Percentiles rank a stretch among this genome's conserved stretches.
Conservation (phyloP, 1,284 basidiomycete genomes). For the Fereydounia khargensis region DNA sequence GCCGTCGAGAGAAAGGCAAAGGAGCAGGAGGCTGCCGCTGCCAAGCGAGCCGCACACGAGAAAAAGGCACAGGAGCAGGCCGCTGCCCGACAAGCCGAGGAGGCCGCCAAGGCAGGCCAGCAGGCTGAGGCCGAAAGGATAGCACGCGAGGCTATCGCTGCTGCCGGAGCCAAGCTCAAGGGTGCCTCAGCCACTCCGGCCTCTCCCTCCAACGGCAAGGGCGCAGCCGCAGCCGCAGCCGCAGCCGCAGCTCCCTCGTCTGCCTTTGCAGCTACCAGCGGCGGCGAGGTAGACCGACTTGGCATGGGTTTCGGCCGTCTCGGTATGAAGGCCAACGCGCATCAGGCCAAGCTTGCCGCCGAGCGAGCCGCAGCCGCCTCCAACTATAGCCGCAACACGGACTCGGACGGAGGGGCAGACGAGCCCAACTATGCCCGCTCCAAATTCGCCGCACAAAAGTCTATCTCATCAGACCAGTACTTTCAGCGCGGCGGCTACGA, state of each 20-base stretch:
- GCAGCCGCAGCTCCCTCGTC: constrained; percentile 14
- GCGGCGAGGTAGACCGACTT: constrained; percentile 66
- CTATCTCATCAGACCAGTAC: constrained; percentile 91
- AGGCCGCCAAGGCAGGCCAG: constrained; percentile 23
- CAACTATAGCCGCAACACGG: constrained; percentile 14
- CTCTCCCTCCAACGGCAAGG: constrained; percentile 4
- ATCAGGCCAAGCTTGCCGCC: constrained; percentile 35
- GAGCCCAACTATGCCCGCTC: constrained; percentile 78
- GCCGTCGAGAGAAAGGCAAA: constrained; percentile 50
- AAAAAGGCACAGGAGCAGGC: constrained; percentile 33
- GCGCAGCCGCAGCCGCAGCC: constrained; percentile 6
- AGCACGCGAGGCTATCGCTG: constrained; percentile 41
- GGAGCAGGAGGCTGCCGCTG: constrained; percentile 42
- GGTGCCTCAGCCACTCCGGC: constrained; percentile 1
- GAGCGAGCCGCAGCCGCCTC: constrained; percentile 29
- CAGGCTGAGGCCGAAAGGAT: constrained; percentile 38
- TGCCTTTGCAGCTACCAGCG: constrained; percentile 56
- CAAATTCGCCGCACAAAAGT: constrained; percentile 86
- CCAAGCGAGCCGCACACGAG: constrained; percentile 14
- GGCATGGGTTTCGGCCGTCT: constrained; percentile 80
- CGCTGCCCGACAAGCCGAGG: constrained; percentile 23
- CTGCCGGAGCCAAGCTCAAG: constrained; percentile 13
- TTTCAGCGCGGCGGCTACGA: constrained; percentile 90
- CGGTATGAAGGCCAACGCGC: constrained; percentile 60
- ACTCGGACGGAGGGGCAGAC: constrained; percentile 26